These are phyloP conservation scores for Heritiera littoralis DNA, from an alignment of 345 rosid genomes.

Conservation along the genomic window DNA sequence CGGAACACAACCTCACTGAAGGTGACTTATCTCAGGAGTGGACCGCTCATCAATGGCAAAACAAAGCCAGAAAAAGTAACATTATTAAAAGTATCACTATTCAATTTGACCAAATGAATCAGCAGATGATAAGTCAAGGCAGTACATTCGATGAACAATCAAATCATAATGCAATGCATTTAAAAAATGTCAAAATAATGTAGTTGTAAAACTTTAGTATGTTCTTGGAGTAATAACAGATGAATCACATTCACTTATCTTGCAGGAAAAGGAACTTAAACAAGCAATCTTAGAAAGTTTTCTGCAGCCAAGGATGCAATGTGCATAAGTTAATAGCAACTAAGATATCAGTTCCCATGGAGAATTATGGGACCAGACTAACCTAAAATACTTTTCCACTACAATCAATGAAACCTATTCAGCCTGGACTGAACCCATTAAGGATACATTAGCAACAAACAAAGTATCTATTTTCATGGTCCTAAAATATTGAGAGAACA, in stretches of 20 bases:
- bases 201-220: neutral
- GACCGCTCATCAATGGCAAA: constrained; percentile 1
- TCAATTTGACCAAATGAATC: constrained; percentile 17
- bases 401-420: neutral
- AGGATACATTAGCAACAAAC: constrained; percentile 8
- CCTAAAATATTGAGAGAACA: neutral
- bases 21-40: constrained; percentile 17
- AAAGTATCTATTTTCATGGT: neutral
- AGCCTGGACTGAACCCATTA: neutral
- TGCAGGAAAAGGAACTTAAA: neutral
- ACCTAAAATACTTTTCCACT: constrained; percentile 10
- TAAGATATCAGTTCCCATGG: neutral
- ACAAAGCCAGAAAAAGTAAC: neutral
- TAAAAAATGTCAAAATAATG: neutral
- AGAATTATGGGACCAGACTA: neutral
- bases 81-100: no score
- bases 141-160: neutral
- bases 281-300: neutral
- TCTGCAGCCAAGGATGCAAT: neutral
- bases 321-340: neutral
- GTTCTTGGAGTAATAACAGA: neutral
- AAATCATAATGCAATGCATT: constrained; percentile 1
- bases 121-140: constrained; percentile 5
- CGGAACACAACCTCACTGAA: constrained; percentile 22
- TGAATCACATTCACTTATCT: neutral